phyloP scores from a whole-genome alignment of 306 rosid genomes.

The Astragalus glycyphyllos region DNA sequence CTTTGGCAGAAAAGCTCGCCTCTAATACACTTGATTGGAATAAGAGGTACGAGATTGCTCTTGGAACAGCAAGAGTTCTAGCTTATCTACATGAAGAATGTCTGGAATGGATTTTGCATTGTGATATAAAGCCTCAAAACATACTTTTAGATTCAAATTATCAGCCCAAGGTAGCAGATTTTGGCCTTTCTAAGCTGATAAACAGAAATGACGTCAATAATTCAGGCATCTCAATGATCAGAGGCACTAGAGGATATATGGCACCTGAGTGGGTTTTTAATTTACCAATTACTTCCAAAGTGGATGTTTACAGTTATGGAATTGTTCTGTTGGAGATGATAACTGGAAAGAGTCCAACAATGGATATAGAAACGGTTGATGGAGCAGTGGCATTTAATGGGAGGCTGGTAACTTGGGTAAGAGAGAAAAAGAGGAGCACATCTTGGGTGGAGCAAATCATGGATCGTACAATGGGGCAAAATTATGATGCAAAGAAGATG shows the following conservation, averaged over 20 bases:
- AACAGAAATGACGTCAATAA: slow-evolving; percentile 39
- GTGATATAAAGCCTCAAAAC: slow-evolving; percentile 47
- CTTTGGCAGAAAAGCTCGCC: slow-evolving; percentile 35
- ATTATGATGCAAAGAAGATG: slow-evolving; percentile 41
- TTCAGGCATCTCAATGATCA: slow-evolving; percentile 50
- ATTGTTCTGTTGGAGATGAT: slow-evolving; percentile 41
- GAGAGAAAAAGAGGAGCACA: slow-evolving; percentile 39
- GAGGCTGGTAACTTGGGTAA: slow-evolving; percentile 51
- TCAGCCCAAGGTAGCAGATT: slow-evolving; percentile 46
- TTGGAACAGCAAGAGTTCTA: slow-evolving; percentile 55
- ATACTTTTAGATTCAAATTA: slow-evolving; percentile 33
- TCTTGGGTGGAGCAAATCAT: slow-evolving; percentile 42
- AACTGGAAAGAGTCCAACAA: slow-evolving; percentile 43
- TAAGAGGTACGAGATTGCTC: slow-evolving; percentile 35
- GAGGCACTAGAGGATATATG: slow-evolving; percentile 71
- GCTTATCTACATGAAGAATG: slow-evolving; percentile 68
- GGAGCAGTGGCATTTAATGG: slow-evolving; percentile 34
- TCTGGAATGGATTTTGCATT: slow-evolving; percentile 65
- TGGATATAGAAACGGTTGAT: not conserved
- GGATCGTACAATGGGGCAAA: slow-evolving; percentile 41
- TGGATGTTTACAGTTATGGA: slow-evolving; percentile 44
- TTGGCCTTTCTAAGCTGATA: slow-evolving; percentile 35
- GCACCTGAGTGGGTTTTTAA: slow-evolving; percentile 50
- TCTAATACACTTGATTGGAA: slow-evolving; percentile 34
- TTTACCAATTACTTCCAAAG: slow-evolving; percentile 40